Percentiles rank a stretch among this genome's conserved stretches.
Evolutionary conservation across 768 basidiomycete species (phyloP).

Genomic region (Gloeopeniophorella convolvens): DNA sequence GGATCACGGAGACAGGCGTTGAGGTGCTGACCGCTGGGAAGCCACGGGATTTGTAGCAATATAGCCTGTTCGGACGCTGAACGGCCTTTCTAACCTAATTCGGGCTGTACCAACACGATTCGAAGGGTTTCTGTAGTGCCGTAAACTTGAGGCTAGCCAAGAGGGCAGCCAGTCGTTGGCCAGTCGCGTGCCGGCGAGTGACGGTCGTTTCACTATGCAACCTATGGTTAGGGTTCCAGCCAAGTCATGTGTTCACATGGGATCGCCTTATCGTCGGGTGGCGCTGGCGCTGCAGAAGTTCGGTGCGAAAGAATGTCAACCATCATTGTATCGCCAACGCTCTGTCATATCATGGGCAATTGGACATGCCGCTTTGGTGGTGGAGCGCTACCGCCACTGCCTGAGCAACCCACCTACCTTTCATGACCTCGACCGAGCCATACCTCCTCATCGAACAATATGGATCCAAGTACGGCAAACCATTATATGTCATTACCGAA

Average conservation of each 20-base stretch:
- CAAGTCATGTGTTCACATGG: too few relatives aligned
- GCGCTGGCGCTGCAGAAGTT: neutral
- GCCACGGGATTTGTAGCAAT: constrained; percentile 27
- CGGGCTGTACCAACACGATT: constrained; percentile 5
- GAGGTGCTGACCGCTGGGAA: constrained; percentile 74
- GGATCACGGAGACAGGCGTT: constrained; percentile 86
- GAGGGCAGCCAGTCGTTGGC: too few relatives aligned
- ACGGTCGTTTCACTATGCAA: too few relatives aligned
- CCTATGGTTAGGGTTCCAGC: too few relatives aligned
- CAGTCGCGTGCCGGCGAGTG: too few relatives aligned
- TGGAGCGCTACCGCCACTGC: constrained; percentile 15
- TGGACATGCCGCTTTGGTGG: constrained; percentile 10
- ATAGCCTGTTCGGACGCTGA: constrained; percentile 14
- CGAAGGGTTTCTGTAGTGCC: too few relatives aligned
- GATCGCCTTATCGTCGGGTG: constrained; percentile 12
- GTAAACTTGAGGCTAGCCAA: too few relatives aligned
- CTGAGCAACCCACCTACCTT: constrained; percentile 23
- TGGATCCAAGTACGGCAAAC: constrained; percentile 35
- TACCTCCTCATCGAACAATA: constrained; percentile 38
- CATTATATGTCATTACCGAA: constrained; percentile 39
- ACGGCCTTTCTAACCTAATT: constrained; percentile 13
- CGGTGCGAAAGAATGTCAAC: neutral
- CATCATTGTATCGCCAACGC: constrained; percentile 12
- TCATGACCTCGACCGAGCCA: constrained; percentile 26
- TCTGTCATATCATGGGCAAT: constrained; percentile 9